A percentile compares a stretch with the other conserved stretches of the same genome.
These are phyloP conservation scores for Withania somnifera DNA, from an alignment of 305 asterid genomes.

Conservation along the genomic window DNA sequence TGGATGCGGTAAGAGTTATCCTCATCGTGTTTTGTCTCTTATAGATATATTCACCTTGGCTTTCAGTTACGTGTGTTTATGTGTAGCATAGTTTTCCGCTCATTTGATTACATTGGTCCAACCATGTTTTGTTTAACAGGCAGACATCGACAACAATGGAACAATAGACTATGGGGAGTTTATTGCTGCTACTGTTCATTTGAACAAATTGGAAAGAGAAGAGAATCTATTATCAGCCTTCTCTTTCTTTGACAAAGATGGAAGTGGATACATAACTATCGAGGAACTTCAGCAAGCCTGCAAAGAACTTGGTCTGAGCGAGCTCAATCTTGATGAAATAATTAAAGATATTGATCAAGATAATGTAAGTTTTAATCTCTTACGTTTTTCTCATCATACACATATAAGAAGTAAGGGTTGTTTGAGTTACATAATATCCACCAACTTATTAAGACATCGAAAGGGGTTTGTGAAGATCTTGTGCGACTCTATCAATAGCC, in stretches of 20 bases:
- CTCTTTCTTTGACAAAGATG: conserved; percentile 73
- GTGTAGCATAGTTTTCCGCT: background rate
- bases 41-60: background rate
- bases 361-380: conserved; percentile 38
- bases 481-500: background rate
- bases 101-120: background rate
- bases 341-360: conserved; percentile 79
- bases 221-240: conserved; percentile 77
- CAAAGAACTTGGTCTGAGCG: conserved; percentile 70
- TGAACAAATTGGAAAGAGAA: conserved; percentile 82
- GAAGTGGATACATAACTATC: conserved; percentile 80
- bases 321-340: conserved; percentile 77
- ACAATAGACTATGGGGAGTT: conserved; percentile 89
- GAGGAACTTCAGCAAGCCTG: conserved; percentile 93
- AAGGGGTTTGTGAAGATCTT: background rate
- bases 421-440: background rate
- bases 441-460: background rate
- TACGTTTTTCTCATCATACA: background rate
- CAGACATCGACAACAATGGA: conserved; percentile 80
- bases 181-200: conserved; percentile 90
- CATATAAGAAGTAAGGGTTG: background rate
- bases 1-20: conserved; percentile 53
- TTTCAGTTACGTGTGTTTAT: background rate
- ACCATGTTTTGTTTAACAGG: conserved; percentile 31
- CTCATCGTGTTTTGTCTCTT: background rate